Conservation (phyloP, 75 land plant genomes). For the Azolla pinnata region DNA sequence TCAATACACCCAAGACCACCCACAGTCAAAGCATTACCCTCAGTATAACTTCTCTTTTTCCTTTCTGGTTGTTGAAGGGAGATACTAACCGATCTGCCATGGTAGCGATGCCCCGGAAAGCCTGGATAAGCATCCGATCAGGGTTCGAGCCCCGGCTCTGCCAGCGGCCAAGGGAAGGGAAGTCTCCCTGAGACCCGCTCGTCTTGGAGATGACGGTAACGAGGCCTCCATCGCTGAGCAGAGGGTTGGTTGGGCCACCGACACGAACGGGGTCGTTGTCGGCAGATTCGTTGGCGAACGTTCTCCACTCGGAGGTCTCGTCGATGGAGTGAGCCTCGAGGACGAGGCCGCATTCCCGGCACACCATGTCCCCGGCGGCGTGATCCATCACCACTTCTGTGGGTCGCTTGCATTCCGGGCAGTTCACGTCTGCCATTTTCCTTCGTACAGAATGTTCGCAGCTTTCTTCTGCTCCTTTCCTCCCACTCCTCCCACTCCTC, state of each 20-base stretch:
- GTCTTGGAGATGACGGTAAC: conserved; percentile 77
- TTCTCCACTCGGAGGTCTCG: conserved; percentile 97
- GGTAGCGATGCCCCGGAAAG: conserved; percentile 62
- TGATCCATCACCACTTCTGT: conserved; percentile 90
- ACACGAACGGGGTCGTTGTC: conserved; percentile 88
- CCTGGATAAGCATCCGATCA: conserved; percentile 59
- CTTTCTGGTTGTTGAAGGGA: no score
- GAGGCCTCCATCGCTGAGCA: conserved; percentile 61
- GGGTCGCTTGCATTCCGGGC: conserved; percentile 67
- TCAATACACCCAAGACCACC: no score
- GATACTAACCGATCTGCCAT: conserved; percentile 71
- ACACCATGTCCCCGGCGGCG: conserved; percentile 86
- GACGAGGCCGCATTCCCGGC: conserved; percentile 85
- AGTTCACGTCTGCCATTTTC: conserved; percentile 48
- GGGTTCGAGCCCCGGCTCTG: conserved; percentile 77
- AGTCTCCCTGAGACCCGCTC: conserved; percentile 64
- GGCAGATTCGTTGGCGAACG: conserved; percentile 80
- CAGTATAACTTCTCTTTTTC: no score
- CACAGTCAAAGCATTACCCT: no score
- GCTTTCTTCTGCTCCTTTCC: no score
- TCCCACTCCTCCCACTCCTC: no score
- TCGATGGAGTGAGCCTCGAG: conserved; percentile 84
- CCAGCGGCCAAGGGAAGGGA: conserved; percentile 57
- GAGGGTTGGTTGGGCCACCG: conserved; percentile 85
- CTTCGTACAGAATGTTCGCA: no score